Base-by-base conservation (phyloP, 2,329 filamentous ascomycete species). In the Furcasterigmium furcatum region DNA sequence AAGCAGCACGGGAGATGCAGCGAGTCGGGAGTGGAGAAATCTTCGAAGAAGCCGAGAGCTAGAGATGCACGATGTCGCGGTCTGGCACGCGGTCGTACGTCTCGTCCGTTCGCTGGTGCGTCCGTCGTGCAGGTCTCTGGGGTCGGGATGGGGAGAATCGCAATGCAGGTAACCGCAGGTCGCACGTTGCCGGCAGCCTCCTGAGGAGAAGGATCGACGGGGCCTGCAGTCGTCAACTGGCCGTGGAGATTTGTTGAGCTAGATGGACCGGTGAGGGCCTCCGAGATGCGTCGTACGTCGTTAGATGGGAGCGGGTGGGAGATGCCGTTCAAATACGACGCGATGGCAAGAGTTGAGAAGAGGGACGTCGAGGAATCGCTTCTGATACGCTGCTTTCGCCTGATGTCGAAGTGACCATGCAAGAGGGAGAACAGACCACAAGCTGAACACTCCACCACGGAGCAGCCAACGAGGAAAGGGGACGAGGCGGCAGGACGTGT, bases 151-250 rank as follows among this genome's bases (percentile, higher is more conserved):
- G 22, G 9, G 22, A 44, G 35, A 27, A 21, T n/a, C 18, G 38
- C 20, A 12, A 44, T 44, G 42, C 42, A 18, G 42, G 32, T n/a
- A 44, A 30, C 42, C 42, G 42, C 29, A n/a, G 19, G 40, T 42
- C 40, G 40, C 40, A 42, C 40, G 40, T 34, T 42, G 40, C 34
- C 27, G 29, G 5, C 20, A 19, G 29, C 20, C 21, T 19, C 40
- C 22, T 19, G 27, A 34, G 18, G 27, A 4, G 20, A 10, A 20
- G 18, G 29, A 22, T 19, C 19, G 19, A 25, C 24, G 25, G 40
- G 24, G 25, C 21, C 27, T 40, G 20, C 25, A 16, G 14, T 40
- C 38, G 22, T 14, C 22, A 27, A 27, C 24, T 27, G 24, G 24
- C n/a, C n/a, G n/a, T n/a, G n/a, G n/a, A n/a, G n/a, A n/a, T n/a